These are phyloP conservation scores for Malus sylvestris DNA, from an alignment of 306 rosid species.

Conservation along the genomic window DNA sequence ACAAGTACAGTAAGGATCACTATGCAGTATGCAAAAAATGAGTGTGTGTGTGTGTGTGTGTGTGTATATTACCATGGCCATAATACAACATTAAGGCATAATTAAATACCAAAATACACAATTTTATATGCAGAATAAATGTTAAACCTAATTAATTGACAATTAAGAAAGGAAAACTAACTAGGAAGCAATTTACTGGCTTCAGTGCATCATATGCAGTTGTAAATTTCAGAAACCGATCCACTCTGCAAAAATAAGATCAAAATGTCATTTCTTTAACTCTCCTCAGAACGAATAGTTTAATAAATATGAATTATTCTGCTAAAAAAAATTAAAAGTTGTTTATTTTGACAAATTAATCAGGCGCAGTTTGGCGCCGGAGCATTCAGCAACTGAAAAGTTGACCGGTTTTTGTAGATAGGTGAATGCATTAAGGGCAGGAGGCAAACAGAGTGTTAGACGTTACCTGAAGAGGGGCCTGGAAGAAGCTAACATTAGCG, in stretches of 20 bases:
- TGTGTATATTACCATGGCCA: neutral
- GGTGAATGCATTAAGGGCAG: neutral
- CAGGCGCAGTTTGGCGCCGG: neutral
- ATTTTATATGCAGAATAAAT: neutral
- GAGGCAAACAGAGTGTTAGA: neutral
- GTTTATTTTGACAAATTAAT: neutral
- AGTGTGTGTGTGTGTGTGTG: no score
- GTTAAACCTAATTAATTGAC: neutral
- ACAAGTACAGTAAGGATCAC: neutral
- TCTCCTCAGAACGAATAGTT: neutral
- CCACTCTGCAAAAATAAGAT: slow-evolving; percentile 34
- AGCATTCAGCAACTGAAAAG: neutral
- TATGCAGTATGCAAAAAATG: no score
- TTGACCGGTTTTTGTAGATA: neutral
- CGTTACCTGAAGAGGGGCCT: slow-evolving; percentile 34
- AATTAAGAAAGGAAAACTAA: neutral
- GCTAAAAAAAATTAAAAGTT: no score
- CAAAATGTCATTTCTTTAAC: neutral
- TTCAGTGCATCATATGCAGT: slow-evolving; percentile 19
- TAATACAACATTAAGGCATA: neutral
- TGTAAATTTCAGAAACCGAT: slow-evolving; percentile 43
- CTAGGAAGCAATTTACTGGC: slow-evolving; percentile 37
- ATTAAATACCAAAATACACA: neutral
- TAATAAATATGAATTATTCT: no score
- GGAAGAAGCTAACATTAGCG: slow-evolving; percentile 24